These are phyloP conservation scores for Cyclostephanos tholiformis DNA, from an alignment of 108 stramenopile species.

Conservation along the genomic window DNA sequence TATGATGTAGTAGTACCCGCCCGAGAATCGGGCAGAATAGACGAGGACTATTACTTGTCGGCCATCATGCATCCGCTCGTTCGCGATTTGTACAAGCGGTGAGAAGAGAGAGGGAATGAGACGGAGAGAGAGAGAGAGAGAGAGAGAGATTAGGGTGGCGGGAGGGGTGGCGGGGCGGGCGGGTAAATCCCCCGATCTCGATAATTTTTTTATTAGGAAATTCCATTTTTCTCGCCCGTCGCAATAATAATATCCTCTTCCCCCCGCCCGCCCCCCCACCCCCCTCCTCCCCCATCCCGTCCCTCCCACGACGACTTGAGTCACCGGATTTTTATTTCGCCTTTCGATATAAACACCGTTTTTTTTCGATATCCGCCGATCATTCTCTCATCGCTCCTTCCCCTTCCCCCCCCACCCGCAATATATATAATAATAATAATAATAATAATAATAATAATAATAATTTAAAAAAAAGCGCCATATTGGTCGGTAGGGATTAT, in stretches of 20 bases:
- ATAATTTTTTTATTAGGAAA: no score
- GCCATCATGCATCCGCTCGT: constrained; percentile 90
- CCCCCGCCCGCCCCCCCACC: constrained; percentile 67
- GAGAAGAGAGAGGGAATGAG: neutral
- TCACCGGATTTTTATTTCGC: no score
- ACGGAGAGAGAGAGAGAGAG: neutral
- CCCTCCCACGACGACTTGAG: no score
- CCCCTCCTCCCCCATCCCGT: neutral
- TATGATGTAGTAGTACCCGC: no score
- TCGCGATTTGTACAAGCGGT: constrained; percentile 91
- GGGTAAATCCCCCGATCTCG: neutral
- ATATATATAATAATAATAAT: no score
- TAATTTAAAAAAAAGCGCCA: constrained; percentile 34
- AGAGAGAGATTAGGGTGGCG: neutral
- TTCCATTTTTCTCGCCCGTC: no score
- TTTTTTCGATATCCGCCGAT: no score
- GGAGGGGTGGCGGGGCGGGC: neutral
- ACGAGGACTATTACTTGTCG: no score
- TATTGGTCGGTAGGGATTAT: constrained; percentile 88
- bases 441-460: no score
- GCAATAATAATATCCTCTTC: no score
- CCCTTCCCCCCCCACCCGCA: neutral
- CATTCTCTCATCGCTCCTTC: neutral
- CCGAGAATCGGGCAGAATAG: no score
- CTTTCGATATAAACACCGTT: no score